Conservation (phyloP, 208 protist species). For the Plasmodiophora brassicae region DNA sequence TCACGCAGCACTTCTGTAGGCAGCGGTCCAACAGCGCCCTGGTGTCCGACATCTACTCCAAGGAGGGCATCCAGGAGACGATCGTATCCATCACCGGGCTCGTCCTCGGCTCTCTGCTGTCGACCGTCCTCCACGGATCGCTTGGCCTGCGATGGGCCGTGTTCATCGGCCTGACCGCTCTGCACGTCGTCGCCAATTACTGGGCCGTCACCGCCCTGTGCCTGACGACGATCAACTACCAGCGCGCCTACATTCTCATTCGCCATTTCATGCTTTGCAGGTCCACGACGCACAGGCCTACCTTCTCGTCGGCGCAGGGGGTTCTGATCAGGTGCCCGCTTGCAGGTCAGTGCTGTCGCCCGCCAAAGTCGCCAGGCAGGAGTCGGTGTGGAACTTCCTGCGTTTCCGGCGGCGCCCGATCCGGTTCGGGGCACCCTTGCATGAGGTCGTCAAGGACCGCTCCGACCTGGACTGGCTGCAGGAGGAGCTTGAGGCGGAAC, state of each 20-base stretch:
- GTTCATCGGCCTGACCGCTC: neutral
- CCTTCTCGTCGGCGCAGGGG: no score
- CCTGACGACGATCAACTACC: neutral
- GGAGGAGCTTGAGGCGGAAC: no score
- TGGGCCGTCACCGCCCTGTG: neutral
- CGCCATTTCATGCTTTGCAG: neutral
- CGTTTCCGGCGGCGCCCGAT: no score
- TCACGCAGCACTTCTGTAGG: neutral
- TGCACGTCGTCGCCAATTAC: conserved; percentile 19
- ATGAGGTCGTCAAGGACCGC: no score
- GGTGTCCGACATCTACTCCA: neutral
- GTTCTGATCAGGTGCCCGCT: no score
- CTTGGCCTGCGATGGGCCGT: neutral
- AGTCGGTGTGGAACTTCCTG: no score
- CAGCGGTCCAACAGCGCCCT: neutral
- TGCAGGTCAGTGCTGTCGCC: no score
- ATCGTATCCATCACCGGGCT: neutral
- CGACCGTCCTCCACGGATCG: neutral
- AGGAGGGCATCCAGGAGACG: conserved; percentile 18
- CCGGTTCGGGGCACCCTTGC: no score
- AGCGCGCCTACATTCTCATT: neutral
- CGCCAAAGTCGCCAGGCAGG: no score
- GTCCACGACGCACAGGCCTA: no score
- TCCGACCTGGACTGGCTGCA: no score
- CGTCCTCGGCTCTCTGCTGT: neutral